These are phyloP conservation scores for Pholiota molesta DNA, from an alignment of 768 basidiomycete species.

Conservation along the genomic window DNA sequence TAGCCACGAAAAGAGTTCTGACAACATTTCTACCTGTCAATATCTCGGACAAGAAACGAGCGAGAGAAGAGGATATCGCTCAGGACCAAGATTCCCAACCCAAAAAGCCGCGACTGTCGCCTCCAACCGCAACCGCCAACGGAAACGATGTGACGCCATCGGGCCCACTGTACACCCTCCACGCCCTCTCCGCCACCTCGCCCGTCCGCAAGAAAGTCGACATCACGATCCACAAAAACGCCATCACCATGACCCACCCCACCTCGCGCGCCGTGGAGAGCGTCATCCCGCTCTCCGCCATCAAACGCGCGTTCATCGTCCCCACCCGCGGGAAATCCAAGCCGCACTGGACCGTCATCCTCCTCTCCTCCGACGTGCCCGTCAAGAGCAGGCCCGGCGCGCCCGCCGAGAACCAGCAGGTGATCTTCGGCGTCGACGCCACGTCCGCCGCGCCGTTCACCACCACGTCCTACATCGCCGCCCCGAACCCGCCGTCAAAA, in stretches of 20 bases:
- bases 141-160: slow-evolving; percentile 28
- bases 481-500: slow-evolving; percentile 28
- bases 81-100: slow-evolving; percentile 20
- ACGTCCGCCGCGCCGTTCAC: slow-evolving; percentile 46
- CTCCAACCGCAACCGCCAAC: slow-evolving; percentile 22
- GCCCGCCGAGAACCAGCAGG: slow-evolving; percentile 46
- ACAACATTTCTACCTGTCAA: slow-evolving; percentile 28
- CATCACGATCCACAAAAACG: slow-evolving; percentile 53
- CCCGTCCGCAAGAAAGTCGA: slow-evolving; percentile 80
- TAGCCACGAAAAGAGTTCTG: slow-evolving; percentile 30
- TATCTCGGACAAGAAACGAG: slow-evolving; percentile 32
- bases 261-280: slow-evolving; percentile 51
- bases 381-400: slow-evolving; percentile 41
- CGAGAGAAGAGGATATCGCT: slow-evolving; percentile 35
- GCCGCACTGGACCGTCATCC: slow-evolving; percentile 71
- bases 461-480: slow-evolving; percentile 40
- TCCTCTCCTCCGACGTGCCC: slow-evolving; percentile 60
- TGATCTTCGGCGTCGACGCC: slow-evolving; percentile 77
- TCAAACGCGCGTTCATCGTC: slow-evolving; percentile 69
- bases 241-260: slow-evolving; percentile 57
- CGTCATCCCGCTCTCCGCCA: slow-evolving; percentile 47
- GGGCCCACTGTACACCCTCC: slow-evolving; percentile 56
- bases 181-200: slow-evolving; percentile 68
- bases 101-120: slow-evolving; percentile 38
- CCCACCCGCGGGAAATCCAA: slow-evolving; percentile 76